Percentiles rank a stretch among this genome's conserved stretches.
These are phyloP conservation scores for Puccinellia tenuiflora DNA, from an alignment of 176 grass and related monocot genomes.

Conservation along the genomic window DNA sequence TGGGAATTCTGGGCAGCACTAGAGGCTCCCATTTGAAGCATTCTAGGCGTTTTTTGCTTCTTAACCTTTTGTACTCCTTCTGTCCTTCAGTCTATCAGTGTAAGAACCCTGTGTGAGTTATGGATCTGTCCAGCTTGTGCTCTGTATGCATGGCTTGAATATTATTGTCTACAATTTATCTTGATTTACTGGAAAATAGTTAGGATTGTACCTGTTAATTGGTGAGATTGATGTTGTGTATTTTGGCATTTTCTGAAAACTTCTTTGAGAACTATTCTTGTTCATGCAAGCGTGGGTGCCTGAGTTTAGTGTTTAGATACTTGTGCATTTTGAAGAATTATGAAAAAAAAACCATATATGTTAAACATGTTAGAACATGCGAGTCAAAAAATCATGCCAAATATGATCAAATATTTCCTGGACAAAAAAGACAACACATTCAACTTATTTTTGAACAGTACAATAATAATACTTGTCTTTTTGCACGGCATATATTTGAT, in stretches of 20 bases:
- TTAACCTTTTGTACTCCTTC: conserved; percentile 18
- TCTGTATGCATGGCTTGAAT: conserved; percentile 13
- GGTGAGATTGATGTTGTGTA: background rate
- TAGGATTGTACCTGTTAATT: background rate
- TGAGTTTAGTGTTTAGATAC: background rate
- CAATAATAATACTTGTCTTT: background rate
- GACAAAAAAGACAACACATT: background rate
- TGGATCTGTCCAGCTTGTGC: conserved; percentile 6
- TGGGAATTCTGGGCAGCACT: background rate
- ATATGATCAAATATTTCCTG: background rate
- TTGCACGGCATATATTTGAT: background rate
- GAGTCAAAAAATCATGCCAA: background rate
- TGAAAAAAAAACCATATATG: background rate
- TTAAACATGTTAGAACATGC: background rate
- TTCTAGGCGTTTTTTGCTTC: background rate
- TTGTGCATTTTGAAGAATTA: background rate
- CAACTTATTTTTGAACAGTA: background rate
- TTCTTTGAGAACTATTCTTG: background rate
- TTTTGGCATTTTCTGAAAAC: background rate
- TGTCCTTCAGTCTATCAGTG: background rate
- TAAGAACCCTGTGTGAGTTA: conserved; percentile 18
- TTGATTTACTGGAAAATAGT: conserved; percentile 9
- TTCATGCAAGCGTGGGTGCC: background rate
- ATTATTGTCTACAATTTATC: conserved; percentile 18
- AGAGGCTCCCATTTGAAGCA: background rate